Conservation (phyloP, 345 rosid genomes). For the Mallotus nudiflorus region DNA sequence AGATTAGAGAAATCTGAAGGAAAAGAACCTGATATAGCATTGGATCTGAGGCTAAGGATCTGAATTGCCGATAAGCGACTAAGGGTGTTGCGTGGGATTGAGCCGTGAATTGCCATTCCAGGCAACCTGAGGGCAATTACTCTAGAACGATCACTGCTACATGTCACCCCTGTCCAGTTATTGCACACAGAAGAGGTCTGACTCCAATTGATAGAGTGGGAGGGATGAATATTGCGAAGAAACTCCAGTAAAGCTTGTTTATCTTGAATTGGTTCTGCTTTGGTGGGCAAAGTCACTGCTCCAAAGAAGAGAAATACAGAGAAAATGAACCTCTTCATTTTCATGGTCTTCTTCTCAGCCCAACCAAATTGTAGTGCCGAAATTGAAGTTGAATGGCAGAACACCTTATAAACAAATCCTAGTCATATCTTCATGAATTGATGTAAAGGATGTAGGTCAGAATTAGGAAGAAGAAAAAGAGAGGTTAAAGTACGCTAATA, state of each 20-base stretch:
- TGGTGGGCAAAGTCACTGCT: constrained; percentile 29
- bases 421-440: constrained; percentile 23
- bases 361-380: background rate
- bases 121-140: constrained; percentile 38
- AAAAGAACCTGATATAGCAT: constrained; percentile 33
- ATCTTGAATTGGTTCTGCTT: constrained; percentile 41
- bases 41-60: constrained; percentile 44
- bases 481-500: background rate
- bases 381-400: constrained; percentile 4
- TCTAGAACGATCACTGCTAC: constrained; percentile 29
- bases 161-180: constrained; percentile 40
- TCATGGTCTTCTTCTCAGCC: constrained; percentile 23
- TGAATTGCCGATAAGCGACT: constrained; percentile 32
- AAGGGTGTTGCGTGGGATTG: constrained; percentile 40
- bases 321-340: constrained; percentile 36
- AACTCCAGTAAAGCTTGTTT: constrained; percentile 44
- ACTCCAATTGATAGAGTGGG: constrained; percentile 34
- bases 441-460: constrained; percentile 6
- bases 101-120: constrained; percentile 35
- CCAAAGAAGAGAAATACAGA: constrained; percentile 37
- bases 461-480: constrained; percentile 6
- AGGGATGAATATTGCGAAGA: constrained; percentile 21
- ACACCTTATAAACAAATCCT: constrained; percentile 21
- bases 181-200: constrained; percentile 29
- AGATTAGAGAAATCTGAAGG: constrained; percentile 40